Conservation (phyloP, 108 stramenopile genomes). For the Skeletonema marinoi region DNA sequence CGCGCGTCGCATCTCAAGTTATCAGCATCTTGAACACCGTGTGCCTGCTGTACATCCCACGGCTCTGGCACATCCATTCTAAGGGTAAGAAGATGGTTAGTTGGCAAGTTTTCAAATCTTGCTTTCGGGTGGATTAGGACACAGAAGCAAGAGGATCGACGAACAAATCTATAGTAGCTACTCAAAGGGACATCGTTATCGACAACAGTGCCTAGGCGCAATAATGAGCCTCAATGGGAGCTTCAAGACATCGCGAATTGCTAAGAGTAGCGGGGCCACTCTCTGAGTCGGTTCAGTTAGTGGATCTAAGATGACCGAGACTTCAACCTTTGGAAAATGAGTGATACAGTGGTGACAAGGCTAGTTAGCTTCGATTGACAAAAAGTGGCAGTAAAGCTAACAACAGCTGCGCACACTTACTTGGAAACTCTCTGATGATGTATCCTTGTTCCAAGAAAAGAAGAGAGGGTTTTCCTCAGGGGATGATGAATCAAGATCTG, state of each 20-base stretch:
- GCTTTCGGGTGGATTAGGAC: conserved; percentile 68
- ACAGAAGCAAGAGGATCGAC: conserved; percentile 61
- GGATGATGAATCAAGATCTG: conserved; percentile 15
- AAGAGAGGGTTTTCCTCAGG: conserved; percentile 54
- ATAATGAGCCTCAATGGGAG: conserved; percentile 72
- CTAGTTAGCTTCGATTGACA: background rate
- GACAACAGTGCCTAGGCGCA: conserved; percentile 60
- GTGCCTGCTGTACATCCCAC: conserved; percentile 93
- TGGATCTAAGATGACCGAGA: conserved; percentile 89
- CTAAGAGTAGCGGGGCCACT: conserved; percentile 72
- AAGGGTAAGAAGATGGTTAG: conserved; percentile 89
- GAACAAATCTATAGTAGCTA: conserved; percentile 94
- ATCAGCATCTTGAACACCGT: conserved; percentile 92
- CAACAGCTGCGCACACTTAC: conserved; percentile 4
- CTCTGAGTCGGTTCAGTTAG: conserved; percentile 88
- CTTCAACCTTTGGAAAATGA: conserved; percentile 39
- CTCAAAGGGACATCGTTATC: conserved; percentile 85
- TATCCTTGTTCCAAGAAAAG: conserved; percentile 62
- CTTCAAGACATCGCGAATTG: conserved; percentile 79
- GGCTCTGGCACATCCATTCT: conserved; percentile 95
- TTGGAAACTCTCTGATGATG: conserved; percentile 21
- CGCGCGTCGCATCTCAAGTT: conserved; percentile 90
- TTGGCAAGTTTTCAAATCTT: conserved; percentile 83
- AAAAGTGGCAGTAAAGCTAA: background rate
- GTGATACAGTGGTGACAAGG: background rate